Conservation (phyloP, 257 asterid species). For the Fraxinus quadrangulata region DNA sequence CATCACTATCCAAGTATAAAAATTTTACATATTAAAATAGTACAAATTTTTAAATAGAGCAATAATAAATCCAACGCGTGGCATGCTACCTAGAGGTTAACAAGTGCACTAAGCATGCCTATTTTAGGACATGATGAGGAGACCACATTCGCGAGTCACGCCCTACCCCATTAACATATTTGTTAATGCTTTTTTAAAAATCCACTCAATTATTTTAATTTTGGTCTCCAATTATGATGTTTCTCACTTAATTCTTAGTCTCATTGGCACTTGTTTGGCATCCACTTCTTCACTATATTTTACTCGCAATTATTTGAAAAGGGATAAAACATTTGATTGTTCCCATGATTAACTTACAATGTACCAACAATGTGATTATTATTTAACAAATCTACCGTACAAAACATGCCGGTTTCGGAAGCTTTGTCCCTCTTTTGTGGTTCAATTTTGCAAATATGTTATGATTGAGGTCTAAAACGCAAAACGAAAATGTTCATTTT, state of each 20-base stretch:
- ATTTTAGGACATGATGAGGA: conserved; percentile 29
- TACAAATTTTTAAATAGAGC: no score
- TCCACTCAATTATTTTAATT: conserved; percentile 14
- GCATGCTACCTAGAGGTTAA: conserved; percentile 2
- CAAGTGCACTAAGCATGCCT: conserved; percentile 5
- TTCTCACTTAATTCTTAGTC: conserved; percentile 7
- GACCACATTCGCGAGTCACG: conserved; percentile 43
- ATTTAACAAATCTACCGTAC: conserved; percentile 32
- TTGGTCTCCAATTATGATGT: conserved; percentile 39
- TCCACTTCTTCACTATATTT: conserved; percentile 13
- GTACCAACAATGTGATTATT: conserved; percentile 32
- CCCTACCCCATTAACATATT: conserved; percentile 21
- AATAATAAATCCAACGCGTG: neutral
- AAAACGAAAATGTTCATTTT: neutral
- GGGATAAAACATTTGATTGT: conserved; percentile 24
- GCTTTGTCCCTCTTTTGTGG: conserved; percentile 31
- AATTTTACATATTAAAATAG: no score
- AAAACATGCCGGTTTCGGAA: conserved; percentile 31
- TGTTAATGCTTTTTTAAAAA: neutral
- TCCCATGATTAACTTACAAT: conserved; percentile 29
- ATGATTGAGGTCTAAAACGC: conserved; percentile 9
- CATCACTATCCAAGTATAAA: neutral
- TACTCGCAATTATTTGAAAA: conserved; percentile 24
- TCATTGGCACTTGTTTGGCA: conserved; percentile 20
- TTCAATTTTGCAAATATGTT: conserved; percentile 13